Percentiles rank a stretch among this genome's conserved stretches.
phyloP scores from a whole-genome alignment of 495 filamentous ascomycete genomes.

The Hyaloscypha variabilis region DNA sequence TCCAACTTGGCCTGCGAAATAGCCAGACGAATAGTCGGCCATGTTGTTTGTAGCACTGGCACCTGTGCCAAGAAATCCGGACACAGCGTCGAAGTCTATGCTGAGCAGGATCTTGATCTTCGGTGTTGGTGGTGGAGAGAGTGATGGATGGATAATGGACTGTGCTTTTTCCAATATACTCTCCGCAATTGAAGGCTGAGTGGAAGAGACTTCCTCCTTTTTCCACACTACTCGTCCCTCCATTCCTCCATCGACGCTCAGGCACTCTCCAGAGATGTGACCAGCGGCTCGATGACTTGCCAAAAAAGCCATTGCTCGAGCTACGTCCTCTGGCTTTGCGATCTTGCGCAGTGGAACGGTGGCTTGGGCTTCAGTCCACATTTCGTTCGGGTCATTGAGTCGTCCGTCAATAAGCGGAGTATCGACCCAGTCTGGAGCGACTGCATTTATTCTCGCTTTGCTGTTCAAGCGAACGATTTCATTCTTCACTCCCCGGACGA shows the following conservation, averaged over 20 bases:
- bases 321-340: conserved; percentile 52
- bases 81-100: conserved; percentile 63
- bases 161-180: conserved; percentile 19
- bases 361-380: conserved; percentile 48
- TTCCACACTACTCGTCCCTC: conserved; percentile 53
- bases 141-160: conserved; percentile 31
- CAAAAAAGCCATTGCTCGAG: conserved; percentile 53
- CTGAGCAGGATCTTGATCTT: conserved; percentile 56
- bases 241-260: conserved; percentile 54
- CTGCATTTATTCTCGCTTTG: conserved; percentile 57
- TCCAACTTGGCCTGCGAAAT: conserved; percentile 62
- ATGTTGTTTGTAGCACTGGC: conserved; percentile 51
- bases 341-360: conserved; percentile 50
- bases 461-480: conserved; percentile 55
- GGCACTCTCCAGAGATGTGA: conserved; percentile 56
- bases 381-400: conserved; percentile 48
- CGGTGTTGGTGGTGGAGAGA: conserved; percentile 36
- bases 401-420: conserved; percentile 48
- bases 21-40: conserved; percentile 60
- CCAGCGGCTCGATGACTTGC: conserved; percentile 54
- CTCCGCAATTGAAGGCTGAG: neutral
- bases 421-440: conserved; percentile 54
- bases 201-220: conserved; percentile 37
- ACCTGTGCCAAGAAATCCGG: conserved; percentile 62
- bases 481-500: conserved; percentile 55